Percentiles rank a stretch among this genome's conserved stretches.
Conservation (phyloP, 352 stramenopile genomes). For the Pythium utonaiense region DNA sequence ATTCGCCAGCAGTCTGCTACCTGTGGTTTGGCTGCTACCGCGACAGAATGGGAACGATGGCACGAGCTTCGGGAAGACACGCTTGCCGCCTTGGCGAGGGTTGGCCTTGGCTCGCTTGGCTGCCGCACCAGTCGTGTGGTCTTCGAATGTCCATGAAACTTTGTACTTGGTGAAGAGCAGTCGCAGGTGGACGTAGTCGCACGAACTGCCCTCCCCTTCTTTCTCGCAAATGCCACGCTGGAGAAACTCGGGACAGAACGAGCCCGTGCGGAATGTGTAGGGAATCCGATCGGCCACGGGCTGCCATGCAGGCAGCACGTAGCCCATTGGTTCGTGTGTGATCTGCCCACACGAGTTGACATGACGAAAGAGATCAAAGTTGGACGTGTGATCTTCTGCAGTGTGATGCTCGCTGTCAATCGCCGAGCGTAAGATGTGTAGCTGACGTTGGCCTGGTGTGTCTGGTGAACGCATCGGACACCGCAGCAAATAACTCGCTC, state of each 20-base stretch:
- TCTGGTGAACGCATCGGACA: not conserved
- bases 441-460: conserved; percentile 3
- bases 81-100: not conserved
- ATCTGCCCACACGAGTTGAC: conserved; percentile 18
- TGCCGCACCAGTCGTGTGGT: conserved; percentile 17
- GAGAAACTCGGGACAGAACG: conserved; percentile 52
- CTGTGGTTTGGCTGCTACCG: conserved; percentile 14
- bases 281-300: conserved; percentile 41
- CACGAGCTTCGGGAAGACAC: conserved; percentile 15
- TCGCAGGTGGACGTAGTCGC: conserved; percentile 40
- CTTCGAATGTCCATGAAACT: conserved; percentile 24
- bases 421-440: conserved; percentile 16
- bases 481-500: conserved; percentile 14
- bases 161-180: conserved; percentile 13
- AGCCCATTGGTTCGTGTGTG: conserved; percentile 10
- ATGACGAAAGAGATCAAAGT: conserved; percentile 44
- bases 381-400: conserved; percentile 22
- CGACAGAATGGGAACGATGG: conserved; percentile 44
- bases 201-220: conserved; percentile 28
- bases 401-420: conserved; percentile 1
- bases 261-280: conserved; percentile 56
- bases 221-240: conserved; percentile 37
- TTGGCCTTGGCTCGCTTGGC: conserved; percentile 5
- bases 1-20: conserved; percentile 15
- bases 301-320: conserved; percentile 40